These are phyloP conservation scores for Periconia digitata DNA, from an alignment of 2,329 filamentous ascomycete species.

Conservation along the genomic window DNA sequence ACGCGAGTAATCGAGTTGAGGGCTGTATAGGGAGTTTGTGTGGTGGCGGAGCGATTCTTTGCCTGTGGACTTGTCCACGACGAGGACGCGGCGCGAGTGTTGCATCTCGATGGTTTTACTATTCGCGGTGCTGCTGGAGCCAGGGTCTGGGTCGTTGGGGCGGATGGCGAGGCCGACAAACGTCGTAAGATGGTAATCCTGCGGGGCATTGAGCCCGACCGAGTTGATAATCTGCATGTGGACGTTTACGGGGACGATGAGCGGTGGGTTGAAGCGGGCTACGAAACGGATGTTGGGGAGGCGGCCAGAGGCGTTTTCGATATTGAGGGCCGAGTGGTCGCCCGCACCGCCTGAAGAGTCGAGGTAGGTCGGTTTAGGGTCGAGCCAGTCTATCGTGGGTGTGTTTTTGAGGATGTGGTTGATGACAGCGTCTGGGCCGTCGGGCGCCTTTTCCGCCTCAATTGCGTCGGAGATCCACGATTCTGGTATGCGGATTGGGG, in stretches of 20 bases:
- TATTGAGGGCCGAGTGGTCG: constrained; percentile 56
- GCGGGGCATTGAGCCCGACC: constrained; percentile 56
- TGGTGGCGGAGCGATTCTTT: constrained; percentile 37
- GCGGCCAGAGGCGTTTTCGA: constrained; percentile 56
- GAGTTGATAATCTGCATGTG: constrained; percentile 64
- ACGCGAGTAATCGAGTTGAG: constrained; percentile 72
- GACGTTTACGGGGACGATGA: constrained; percentile 67
- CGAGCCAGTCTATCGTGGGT: constrained; percentile 66
- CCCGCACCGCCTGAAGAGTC: constrained; percentile 31
- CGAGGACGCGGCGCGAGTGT: constrained; percentile 51
- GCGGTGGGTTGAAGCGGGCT: constrained; percentile 71
- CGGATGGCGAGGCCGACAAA: constrained; percentile 55
- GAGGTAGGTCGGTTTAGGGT: constrained; percentile 65
- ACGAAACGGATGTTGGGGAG: constrained; percentile 74
- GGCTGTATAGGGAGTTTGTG: constrained; percentile 66
- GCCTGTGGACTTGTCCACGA: constrained; percentile 25
- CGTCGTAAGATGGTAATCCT: constrained; percentile 53
- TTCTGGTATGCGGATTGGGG: constrained; percentile 69
- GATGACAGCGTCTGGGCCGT: constrained; percentile 35
- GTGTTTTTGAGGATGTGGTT: constrained; percentile 48
- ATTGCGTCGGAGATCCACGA: constrained; percentile 71
- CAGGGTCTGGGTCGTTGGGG: constrained; percentile 53
- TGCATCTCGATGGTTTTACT: constrained; percentile 54
- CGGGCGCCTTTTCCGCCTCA: constrained; percentile 61
- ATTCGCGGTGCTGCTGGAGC: constrained; percentile 48